Base-by-base conservation (phyloP, 2,329 filamentous ascomycete species). In the Dryadomyces quercivorus region DNA sequence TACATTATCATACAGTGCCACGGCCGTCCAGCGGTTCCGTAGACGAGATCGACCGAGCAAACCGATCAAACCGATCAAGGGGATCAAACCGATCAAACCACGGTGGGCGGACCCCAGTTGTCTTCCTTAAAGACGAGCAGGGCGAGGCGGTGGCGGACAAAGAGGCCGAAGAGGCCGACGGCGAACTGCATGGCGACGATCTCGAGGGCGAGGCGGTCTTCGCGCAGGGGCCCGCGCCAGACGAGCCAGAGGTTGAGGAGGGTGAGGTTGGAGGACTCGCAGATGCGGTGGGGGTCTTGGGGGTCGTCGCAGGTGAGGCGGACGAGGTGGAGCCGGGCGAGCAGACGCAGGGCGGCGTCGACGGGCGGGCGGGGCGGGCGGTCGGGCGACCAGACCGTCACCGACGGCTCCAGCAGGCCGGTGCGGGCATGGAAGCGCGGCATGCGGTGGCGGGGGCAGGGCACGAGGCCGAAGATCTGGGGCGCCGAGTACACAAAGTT, bases 171-270 rank as follows among this genome's bases (percentile, higher is more conserved):
- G n/a, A 94, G 67, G 8, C 93, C 93, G 58, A 86, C 79, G 5
- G 76, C 68, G 16, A 81, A 73, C 74, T 98, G 93, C 69, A 96
- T 78, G n/a, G 72, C 71, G 48, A 93, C 78, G 57, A 98, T 77
- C 67, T 93, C 88, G 65, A 82, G 73, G 26, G 89, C 88, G 53
- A 98, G 75, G 48, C 81, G 77, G 69, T 95, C 87, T 68, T 98
- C 93, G 58, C 87, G 80, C 75, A 95, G 80, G 2, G 93, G 91
- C 0, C 93, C 93, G 66, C 91, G 85, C 88, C 90, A 95, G 52
- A 97, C 88, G 58, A 98, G 75, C 92, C 92, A 98, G 55, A 98
- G 77, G 66, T 98, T 98, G 61, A 98, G 75, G 50, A 98, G 79
- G 9, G 93, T 98, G 59, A 98, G 78, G 69, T 98, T 98, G 60